Conservation (phyloP, 306 rosid species). For the Malus orientalis region DNA sequence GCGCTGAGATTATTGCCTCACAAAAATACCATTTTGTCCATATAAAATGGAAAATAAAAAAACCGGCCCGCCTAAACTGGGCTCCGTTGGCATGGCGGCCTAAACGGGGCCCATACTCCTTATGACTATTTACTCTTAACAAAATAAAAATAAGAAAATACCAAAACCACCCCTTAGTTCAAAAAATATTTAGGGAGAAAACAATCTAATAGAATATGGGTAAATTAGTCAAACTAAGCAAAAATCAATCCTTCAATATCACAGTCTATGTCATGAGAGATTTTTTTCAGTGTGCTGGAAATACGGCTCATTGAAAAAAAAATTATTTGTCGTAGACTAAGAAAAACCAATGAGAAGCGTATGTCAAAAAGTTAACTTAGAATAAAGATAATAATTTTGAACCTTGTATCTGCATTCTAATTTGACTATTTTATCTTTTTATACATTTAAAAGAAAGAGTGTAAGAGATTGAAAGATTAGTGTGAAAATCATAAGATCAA, state of each 20-base stretch:
- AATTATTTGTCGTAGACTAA: no score
- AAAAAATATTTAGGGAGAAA: neutral
- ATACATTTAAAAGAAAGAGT: neutral
- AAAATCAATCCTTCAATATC: neutral
- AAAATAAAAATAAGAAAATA: no score
- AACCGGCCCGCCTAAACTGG: neutral
- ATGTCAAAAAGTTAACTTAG: neutral
- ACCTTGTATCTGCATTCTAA: neutral
- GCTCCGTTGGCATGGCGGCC: neutral
- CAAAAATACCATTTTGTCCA: neutral
- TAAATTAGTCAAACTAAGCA: neutral
- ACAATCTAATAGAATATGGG: neutral
- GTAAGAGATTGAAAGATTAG: neutral
- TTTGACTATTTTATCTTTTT: neutral
- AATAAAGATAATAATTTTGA: no score
- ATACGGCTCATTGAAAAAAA: no score
- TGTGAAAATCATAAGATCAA: neutral
- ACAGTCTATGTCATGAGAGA: neutral
- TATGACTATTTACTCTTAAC: neutral
- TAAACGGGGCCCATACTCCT: neutral
- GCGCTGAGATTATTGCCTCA: neutral
- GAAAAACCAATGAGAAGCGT: no score
- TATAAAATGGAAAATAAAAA: neutral
- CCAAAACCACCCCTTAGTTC: neutral
- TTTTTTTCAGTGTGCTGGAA: no score